Evolutionary conservation across 1,139 yeast species (phyloP).

Genomic region (Yamadazyma dushanensis): DNA sequence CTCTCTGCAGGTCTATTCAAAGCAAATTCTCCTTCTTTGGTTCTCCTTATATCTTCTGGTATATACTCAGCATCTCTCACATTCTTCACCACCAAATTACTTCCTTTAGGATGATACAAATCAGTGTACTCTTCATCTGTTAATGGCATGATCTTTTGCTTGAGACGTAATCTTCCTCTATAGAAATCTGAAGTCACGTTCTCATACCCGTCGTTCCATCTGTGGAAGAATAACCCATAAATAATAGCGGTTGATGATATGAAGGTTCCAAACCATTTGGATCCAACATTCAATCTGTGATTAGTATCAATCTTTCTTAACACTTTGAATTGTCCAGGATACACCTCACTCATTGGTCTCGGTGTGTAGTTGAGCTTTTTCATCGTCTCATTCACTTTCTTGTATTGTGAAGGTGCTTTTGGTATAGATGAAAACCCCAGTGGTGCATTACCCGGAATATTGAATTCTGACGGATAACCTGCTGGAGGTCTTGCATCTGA

Average conservation of each 20-base stretch:
- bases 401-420: conserved; percentile 66
- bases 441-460: conserved; percentile 54
- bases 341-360: conserved; percentile 68
- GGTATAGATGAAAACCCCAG: conserved; percentile 64
- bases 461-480: conserved; percentile 82
- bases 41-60: conserved; percentile 38
- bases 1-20: conserved; percentile 70
- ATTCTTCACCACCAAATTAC: conserved; percentile 34
- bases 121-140: conserved; percentile 64
- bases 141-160: conserved; percentile 56
- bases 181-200: conserved; percentile 71
- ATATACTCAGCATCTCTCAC: conserved; percentile 46
- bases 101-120: conserved; percentile 47
- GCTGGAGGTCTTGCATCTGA: conserved; percentile 73
- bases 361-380: conserved; percentile 74
- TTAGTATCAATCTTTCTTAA: conserved; percentile 60
- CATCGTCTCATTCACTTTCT: conserved; percentile 72
- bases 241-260: conserved; percentile 47
- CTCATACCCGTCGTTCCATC: conserved; percentile 86
- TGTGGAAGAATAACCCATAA: conserved; percentile 68
- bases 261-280: conserved; percentile 50
- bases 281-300: conserved; percentile 56
- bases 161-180: conserved; percentile 55
- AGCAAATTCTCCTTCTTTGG: conserved; percentile 49
- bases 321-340: conserved; percentile 79